A percentile compares a stretch with the other conserved stretches of the same genome.
Conservation (phyloP, 2,329 filamentous ascomycete genomes). For the Microcyclospora tardicrescens region DNA sequence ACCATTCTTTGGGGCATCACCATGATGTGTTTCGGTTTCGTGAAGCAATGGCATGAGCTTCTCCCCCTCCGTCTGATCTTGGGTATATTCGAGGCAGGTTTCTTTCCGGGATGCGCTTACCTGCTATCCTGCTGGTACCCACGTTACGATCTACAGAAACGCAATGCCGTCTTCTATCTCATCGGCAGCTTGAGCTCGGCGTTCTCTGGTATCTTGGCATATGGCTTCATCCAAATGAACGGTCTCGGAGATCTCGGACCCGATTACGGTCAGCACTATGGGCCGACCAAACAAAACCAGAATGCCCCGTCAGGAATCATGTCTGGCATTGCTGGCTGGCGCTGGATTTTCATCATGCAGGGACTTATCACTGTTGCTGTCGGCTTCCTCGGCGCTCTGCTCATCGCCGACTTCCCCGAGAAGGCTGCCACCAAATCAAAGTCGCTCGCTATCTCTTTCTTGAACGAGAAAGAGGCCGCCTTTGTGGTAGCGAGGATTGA, state of each 20-base stretch:
- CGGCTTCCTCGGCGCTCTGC: conserved; percentile 28
- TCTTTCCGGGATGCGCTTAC: conserved; percentile 47
- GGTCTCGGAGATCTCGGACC: conserved; percentile 32
- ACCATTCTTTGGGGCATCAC: conserved; percentile 45
- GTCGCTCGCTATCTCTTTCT: conserved; percentile 26
- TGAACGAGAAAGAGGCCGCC: conserved; percentile 33
- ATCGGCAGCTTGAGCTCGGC: conserved; percentile 37
- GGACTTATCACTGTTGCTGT: conserved; percentile 28
- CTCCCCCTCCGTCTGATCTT: conserved; percentile 45
- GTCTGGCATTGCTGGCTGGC: conserved; percentile 31
- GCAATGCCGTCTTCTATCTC: conserved; percentile 36
- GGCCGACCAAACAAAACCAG: conserved; percentile 18
- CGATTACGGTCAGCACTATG: conserved; percentile 21
- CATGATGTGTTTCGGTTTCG: conserved; percentile 55
- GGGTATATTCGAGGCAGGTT: conserved; percentile 46
- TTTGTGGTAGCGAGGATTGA: conserved; percentile 41
- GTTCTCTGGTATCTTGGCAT: conserved; percentile 32
- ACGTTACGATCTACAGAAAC: conserved; percentile 26
- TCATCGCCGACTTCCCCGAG: conserved; percentile 32
- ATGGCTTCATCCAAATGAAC: conserved; percentile 26
- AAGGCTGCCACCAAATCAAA: conserved; percentile 27
- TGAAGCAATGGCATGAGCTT: conserved; percentile 38
- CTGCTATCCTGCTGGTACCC: conserved; percentile 50
- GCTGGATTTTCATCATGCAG: conserved; percentile 35
- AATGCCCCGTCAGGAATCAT: conserved; percentile 10